Conservation (phyloP, 371 early-diverging fungal species). For the Mortierella sp. region DNA sequence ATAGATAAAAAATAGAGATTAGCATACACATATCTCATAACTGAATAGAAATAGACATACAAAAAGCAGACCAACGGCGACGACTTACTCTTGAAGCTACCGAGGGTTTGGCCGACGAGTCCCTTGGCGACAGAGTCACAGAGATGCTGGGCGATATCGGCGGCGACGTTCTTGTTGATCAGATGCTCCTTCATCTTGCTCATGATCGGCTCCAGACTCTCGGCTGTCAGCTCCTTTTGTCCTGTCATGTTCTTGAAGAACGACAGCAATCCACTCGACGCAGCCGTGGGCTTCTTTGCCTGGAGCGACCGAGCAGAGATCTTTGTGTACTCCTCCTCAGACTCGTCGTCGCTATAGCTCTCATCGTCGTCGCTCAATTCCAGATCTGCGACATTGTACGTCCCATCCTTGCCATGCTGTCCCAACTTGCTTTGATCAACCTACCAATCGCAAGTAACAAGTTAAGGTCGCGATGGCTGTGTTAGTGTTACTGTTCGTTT, state of each 20-base stretch:
- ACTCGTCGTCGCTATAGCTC: constrained; percentile 58
- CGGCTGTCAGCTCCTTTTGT: constrained; percentile 71
- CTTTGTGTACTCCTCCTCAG: constrained; percentile 48
- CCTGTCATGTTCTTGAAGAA: constrained; percentile 80
- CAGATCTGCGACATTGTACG: constrained; percentile 88
- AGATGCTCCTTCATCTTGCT: constrained; percentile 91
- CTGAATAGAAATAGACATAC: neutral
- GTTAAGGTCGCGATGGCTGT: too few relatives aligned
- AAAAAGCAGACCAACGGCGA: neutral
- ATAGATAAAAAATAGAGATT: neutral
- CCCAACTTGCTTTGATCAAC: constrained; percentile 74
- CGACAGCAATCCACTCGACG: constrained; percentile 67
- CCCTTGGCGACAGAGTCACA: constrained; percentile 84
- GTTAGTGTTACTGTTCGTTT: too few relatives aligned
- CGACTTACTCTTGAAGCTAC: constrained; percentile 78
- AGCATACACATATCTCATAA: neutral
- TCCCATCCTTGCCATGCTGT: constrained; percentile 75
- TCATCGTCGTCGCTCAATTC: constrained; percentile 67
- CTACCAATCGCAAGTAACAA: constrained; percentile 29
- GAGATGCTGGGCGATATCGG: constrained; percentile 89
- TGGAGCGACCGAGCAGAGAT: constrained; percentile 54
- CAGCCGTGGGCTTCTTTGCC: constrained; percentile 36
- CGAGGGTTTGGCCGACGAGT: constrained; percentile 84
- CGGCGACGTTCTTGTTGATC: constrained; percentile 94
- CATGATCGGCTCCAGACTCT: constrained; percentile 79